Evolutionary conservation across 2,329 filamentous ascomycete species (phyloP), one percentile per base, ranked within the genome.

Genomic region (Nemania diffusa): DNA sequence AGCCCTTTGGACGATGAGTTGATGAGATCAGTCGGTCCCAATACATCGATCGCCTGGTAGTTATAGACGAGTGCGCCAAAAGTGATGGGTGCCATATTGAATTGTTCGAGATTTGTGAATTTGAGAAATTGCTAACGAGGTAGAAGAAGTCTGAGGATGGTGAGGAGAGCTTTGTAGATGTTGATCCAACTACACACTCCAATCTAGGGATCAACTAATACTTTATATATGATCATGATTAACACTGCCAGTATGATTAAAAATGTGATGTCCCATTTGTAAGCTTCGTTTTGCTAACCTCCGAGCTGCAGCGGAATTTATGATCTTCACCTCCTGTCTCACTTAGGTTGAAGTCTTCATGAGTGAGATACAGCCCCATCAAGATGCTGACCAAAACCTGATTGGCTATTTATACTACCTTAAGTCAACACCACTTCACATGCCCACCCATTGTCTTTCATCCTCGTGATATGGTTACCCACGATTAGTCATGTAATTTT

Each of bases 41-140:
- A 20, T 26, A 67, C 64, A 55, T 67, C 64, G 15, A 67, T 59
- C 4, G 59, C 59, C 40, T 67, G 64, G 29, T 67, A 67, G 13
- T 67, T 22, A 17, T 67, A 67, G 48, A 55, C 37, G 13, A 63
- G 64, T 5, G 59, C 34, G 17, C 64, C 64, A 11, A 67, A 29
- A 15, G 55, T 56, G 15, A 67, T 29, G 40, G 24, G 64, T 22
- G 64, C 46, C 64, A 67, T 67, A 7, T 59, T 63, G 53, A 2
- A 17, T 13, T 1, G 40, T 58, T 5, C 1, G 34, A 22, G 5
- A 32, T 20, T 50, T n/a, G 3, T 52, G 6, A 15, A 15, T 9
- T 20, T 1, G n/a, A 34, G 15, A 32, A 24, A n/a, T 29, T 29
- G 40, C 57, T 8, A 27, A 7, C 3, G 6, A 20, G 17, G 7